Evolutionary conservation across 495 filamentous ascomycete genomes (phyloP), one percentile per base, ranked within the genome.

Genomic region (Podospora pseudopauciseta): DNA sequence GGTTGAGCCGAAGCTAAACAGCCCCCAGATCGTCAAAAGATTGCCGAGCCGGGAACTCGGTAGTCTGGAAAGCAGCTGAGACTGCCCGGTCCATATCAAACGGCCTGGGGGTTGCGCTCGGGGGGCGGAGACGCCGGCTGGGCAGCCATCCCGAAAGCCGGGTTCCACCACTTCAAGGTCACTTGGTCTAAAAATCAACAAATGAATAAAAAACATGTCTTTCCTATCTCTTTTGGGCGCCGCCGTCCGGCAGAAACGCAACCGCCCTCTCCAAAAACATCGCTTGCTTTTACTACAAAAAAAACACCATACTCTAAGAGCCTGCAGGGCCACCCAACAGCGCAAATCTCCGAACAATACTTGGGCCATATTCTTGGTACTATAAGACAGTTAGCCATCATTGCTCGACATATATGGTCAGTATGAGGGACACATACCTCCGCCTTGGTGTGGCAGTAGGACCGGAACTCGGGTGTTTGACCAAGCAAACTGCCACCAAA

Each of bases 361-460:
- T 91, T 28, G 94, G 93, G 49, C 94, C 94, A 73, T 93, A 91
- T 84, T 97, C 94, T 79, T 96, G 91, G 78, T 97, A 97, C 83
- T 91, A 81, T 19, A 6, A 3, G 59, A 19, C 55, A 9, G 73
- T 74, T 56, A 77, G 71, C 39, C 39, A 49, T 49, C 39, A 49
- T 49, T 55, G n/a, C 61, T 58, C 6, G 18, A 28, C 7, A 58
- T 27, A 57, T 65, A 2, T 28, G 5, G 60, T 66, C 58, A 44
- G 11, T 49, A 55, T 1, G 28, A 28, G 53, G n/a, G 28, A 56
- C 49, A 74, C 80, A 63, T 71, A 84, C 81, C 79, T 90, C 88
- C 49, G 92, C 94, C 85, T 99, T 99, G 60, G 95, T 99, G 79
- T 99, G 95, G 82, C 95, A 99, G 83, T 97, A 98, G 78, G 92